Base-by-base conservation (phyloP, 179 eudicot species). In the Spergularia azorica region DNA sequence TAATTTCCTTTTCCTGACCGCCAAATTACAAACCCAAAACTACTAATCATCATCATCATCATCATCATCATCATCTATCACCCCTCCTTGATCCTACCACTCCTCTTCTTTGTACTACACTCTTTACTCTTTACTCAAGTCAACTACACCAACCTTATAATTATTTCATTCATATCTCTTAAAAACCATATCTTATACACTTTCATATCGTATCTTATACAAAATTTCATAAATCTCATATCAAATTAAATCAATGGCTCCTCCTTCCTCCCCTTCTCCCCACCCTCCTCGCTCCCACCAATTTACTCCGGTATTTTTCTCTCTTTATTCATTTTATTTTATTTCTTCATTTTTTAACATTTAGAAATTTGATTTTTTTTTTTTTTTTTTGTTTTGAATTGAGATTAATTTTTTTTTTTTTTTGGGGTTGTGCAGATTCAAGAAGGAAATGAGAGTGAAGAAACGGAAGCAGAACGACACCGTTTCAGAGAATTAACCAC, bases 361-460 rank as follows among this genome's bases (percentile, higher is more conserved):
- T 36, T 26, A 1, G 32, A 26, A 26, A 1, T 26, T 26, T 20
- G 2, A 62, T 18, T 11, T 5, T 9, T 2, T 61, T 26, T 0
- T 9, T 32, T 6, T 70, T 5, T 51, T 8, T 70, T 6, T 43
- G 6, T 36, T 6, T 26, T 26, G 26, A 11, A 3, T 9, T 61
- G 26, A 32, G 1, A 0, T 59, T 9, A 26, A 15, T 43, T 55
- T 21, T 46, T 9, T 17, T 36, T 70, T 17, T 50, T 20, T 38
- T 59, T 76, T 50, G 16, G 63, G 20, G 36, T 52, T 38, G 51
- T 78, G 76, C 86, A 95, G 98, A 95, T 95, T 78, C 87, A 80
- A 56, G 97, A 93, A 84, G 98, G 87, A 9, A 90, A 87, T 6
- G 98, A 92, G 46, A 92, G 86, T 3, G 97, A 91, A 51, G 97